Evolutionary conservation across 163 green algal species (phyloP).

Genomic region (Scenedesmus sp.): DNA sequence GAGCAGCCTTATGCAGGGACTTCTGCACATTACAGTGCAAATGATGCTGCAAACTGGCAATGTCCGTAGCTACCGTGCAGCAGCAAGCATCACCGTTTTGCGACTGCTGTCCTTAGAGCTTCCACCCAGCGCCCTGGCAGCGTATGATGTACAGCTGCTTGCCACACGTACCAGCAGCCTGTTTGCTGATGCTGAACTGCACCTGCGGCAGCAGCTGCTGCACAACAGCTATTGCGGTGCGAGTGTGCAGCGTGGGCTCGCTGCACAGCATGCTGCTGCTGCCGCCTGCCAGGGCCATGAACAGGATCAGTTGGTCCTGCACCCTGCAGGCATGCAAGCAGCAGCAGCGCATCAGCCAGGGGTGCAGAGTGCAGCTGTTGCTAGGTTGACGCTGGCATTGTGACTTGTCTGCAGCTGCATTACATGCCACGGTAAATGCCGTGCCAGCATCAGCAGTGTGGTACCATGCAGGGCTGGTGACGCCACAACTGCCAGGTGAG

Average conservation of each 20-base stretch:
- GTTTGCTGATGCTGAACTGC: slow-evolving; percentile 58
- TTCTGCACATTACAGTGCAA: too few relatives aligned
- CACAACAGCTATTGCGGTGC: slow-evolving; percentile 85
- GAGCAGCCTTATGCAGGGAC: neutral
- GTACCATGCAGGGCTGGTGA: too few relatives aligned
- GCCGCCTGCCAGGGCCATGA: slow-evolving; percentile 84
- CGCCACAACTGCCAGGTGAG: too few relatives aligned
- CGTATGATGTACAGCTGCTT: slow-evolving; percentile 47
- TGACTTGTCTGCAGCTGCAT: too few relatives aligned
- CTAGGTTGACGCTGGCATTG: neutral
- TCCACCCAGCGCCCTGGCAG: slow-evolving; percentile 48
- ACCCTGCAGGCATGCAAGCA: slow-evolving; percentile 57
- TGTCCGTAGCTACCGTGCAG: too few relatives aligned
- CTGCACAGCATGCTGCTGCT: slow-evolving; percentile 64
- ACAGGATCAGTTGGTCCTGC: slow-evolving; percentile 91
- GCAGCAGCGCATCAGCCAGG: slow-evolving; percentile 1
- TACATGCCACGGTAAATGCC: too few relatives aligned
- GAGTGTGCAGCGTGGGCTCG: slow-evolving; percentile 81
- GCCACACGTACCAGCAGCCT: neutral
- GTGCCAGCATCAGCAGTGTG: too few relatives aligned
- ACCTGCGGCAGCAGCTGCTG: slow-evolving; percentile 73
- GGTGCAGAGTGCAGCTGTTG: neutral
- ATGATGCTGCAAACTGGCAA: too few relatives aligned
- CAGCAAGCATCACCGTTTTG: neutral
- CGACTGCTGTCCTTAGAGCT: neutral